Evolutionary conservation across 192 early-diverging fungal species (phyloP).

Genomic region (Pilaira anomala): DNA sequence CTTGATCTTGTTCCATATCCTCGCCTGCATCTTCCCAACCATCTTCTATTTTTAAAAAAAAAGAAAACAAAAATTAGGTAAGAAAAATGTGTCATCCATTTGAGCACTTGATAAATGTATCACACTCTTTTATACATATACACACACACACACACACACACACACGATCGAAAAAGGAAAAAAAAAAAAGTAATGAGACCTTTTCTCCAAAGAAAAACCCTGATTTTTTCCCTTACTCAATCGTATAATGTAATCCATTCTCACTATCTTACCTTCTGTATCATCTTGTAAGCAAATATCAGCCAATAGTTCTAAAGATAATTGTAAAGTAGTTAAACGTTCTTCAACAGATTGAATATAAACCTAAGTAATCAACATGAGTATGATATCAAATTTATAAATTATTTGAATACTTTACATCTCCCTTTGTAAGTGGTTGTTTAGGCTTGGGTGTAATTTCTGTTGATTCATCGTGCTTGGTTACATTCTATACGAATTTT

Average conservation of each 20-base stretch:
- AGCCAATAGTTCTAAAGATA: conserved; percentile 79
- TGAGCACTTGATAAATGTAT: background rate
- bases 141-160: too few species aligned
- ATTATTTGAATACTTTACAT: conserved; percentile 22
- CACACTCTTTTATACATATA: too few species aligned
- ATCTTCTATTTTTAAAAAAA: conserved; percentile 33
- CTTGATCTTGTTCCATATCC: conserved; percentile 44
- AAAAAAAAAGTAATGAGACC: too few species aligned
- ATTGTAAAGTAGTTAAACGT: conserved; percentile 58
- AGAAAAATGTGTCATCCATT: background rate
- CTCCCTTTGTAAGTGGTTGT: conserved; percentile 30
- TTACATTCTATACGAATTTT: conserved; percentile 26
- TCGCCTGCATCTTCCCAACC: conserved; percentile 43
- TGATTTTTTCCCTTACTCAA: background rate
- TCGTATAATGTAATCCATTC: background rate
- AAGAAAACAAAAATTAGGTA: conserved; percentile 5
- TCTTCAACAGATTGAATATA: conserved; percentile 48
- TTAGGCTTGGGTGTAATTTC: conserved; percentile 39
- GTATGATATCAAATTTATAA: background rate
- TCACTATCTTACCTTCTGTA: conserved; percentile 37
- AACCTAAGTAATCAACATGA: conserved; percentile 24
- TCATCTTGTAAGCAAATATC: conserved; percentile 74
- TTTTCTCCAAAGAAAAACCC: too few species aligned
- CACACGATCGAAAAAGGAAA: too few species aligned
- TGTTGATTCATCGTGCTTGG: conserved; percentile 35